Evolutionary conservation across 179 eudicot species (phyloP).

Genomic region (Actinidia arguta): DNA sequence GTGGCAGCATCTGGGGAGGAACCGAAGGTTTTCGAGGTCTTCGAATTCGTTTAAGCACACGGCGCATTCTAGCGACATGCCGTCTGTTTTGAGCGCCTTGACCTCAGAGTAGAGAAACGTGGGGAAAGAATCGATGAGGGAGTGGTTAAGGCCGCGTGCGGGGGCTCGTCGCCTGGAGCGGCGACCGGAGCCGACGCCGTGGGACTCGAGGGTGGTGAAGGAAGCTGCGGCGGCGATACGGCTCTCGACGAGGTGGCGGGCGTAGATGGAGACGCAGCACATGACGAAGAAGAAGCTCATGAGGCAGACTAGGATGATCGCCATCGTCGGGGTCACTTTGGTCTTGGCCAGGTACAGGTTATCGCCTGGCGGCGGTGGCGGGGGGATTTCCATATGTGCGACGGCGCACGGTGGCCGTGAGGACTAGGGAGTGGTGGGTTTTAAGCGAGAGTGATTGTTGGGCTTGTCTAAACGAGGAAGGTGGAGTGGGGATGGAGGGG

Average conservation of each 20-base stretch:
- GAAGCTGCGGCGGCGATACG: neutral
- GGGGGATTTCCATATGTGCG: neutral
- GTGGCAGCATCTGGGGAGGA: slow-evolving; percentile 69
- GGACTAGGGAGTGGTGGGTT: neutral
- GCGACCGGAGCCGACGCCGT: slow-evolving; percentile 26
- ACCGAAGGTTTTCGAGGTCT: slow-evolving; percentile 51
- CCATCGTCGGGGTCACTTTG: slow-evolving; percentile 47
- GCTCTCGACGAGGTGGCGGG: slow-evolving; percentile 58
- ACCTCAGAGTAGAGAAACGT: slow-evolving; percentile 58
- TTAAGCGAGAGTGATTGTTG: neutral
- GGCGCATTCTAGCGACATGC: slow-evolving; percentile 60
- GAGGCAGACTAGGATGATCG: slow-evolving; percentile 48
- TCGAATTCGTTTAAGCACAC: slow-evolving; percentile 67
- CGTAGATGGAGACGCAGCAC: slow-evolving; percentile 64
- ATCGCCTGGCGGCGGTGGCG: neutral
- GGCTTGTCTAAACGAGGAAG: neutral
- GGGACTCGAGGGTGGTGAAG: neutral
- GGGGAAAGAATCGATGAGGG: slow-evolving; percentile 48
- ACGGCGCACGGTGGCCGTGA: neutral
- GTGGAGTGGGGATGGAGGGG: neutral
- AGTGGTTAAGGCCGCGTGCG: slow-evolving; percentile 46
- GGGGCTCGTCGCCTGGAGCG: slow-evolving; percentile 7
- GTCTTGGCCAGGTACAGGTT: neutral
- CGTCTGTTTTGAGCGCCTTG: slow-evolving; percentile 48
- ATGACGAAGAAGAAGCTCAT: slow-evolving; percentile 55